These are phyloP conservation scores for Glycine latifolia DNA, from an alignment of 306 rosid species.

Conservation along the genomic window DNA sequence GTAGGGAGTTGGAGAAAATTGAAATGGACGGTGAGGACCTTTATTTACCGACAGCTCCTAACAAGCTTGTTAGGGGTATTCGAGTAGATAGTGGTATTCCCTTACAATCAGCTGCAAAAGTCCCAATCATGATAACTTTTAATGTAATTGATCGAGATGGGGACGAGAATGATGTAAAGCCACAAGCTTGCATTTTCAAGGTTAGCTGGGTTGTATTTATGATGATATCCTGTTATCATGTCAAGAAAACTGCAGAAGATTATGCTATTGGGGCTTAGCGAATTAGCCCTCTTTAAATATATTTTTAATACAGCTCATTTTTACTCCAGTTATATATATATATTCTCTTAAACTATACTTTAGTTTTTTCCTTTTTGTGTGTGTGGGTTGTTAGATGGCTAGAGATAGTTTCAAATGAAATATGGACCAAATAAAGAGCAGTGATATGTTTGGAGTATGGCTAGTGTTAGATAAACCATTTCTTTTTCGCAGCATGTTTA, in stretches of 20 bases:
- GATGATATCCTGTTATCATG: conserved; percentile 25
- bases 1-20: conserved; percentile 95
- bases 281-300: conserved; percentile 1
- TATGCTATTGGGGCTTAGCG: background rate
- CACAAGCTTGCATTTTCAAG: conserved; percentile 99
- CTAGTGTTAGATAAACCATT: background rate
- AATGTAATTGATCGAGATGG: conserved; percentile 85
- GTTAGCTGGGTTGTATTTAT: conserved; percentile 50
- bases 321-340: background rate
- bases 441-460: background rate
- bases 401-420: conserved; percentile 26
- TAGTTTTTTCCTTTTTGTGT: background rate
- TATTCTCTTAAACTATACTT: background rate
- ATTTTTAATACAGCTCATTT: background rate
- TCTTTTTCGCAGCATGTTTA: conserved; percentile 31
- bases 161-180: conserved; percentile 72
- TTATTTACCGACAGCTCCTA: conserved; percentile 91
- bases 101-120: conserved; percentile 97
- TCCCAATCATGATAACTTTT: conserved; percentile 96
- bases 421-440: background rate
- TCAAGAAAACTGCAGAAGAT: conserved; percentile 32
- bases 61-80: conserved; percentile 88
- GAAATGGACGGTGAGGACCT: conserved; percentile 87
- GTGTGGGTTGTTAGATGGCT: conserved; percentile 26
- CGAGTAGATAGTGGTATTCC: conserved; percentile 96